Conservation (phyloP, 208 protist genomes). For the Leptomonas seymouri region DNA sequence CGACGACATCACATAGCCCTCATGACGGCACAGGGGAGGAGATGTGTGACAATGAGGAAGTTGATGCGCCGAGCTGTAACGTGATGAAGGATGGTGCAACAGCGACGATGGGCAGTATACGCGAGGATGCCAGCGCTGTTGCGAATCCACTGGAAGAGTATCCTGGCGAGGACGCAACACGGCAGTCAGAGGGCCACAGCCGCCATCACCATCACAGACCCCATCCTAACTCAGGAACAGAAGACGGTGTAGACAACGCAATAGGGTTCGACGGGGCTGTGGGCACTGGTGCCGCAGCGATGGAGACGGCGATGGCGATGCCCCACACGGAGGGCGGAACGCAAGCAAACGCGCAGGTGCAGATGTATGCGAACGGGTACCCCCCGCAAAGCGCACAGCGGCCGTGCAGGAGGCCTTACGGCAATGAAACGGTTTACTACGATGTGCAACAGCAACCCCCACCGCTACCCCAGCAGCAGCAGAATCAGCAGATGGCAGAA, state of each 20-base stretch:
- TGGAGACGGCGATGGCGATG: conserved; percentile 12
- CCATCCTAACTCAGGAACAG: no score
- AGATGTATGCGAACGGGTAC: conserved; percentile 1
- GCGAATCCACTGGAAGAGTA: background rate
- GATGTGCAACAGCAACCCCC: conserved; percentile 12
- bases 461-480: conserved; percentile 11
- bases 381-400: background rate
- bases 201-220: no score
- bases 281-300: background rate
- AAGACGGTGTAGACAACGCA: background rate
- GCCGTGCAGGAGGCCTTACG: background rate
- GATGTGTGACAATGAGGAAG: background rate
- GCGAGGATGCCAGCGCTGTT: background rate
- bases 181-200: background rate
- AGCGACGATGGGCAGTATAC: conserved; percentile 1
- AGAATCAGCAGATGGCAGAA: conserved; percentile 13
- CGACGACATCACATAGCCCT: background rate
- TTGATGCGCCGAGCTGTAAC: background rate
- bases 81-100: background rate
- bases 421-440: conserved; percentile 8
- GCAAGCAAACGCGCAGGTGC: background rate
- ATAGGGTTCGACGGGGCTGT: background rate
- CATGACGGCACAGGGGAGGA: background rate
- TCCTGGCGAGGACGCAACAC: background rate
- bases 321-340: background rate